Base-by-base conservation (phyloP, 2,329 filamentous ascomycete genomes). In the Clonostachys rhizophaga region DNA sequence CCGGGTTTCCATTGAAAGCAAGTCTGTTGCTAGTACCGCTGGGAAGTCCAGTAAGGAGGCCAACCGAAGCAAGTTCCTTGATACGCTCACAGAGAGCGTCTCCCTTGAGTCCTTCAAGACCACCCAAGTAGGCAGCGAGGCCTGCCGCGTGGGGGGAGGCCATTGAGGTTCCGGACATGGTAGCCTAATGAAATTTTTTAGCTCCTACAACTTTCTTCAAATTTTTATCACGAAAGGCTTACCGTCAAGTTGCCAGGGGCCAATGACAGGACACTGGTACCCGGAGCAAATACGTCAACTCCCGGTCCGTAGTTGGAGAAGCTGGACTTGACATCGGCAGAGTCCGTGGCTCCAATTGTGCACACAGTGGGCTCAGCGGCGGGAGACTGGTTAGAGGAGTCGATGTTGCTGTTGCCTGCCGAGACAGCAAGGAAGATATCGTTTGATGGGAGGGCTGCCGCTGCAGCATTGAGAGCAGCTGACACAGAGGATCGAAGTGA, bases 21-120 rank as follows among this genome's bases (percentile, higher is more conserved):
- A 68, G 58, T 45, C 54, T 53, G 55, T 68, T 67, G 44, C 55
- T 54, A 12, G 63, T 68, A 18, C 56, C 52, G 37, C 55, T 54
- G 11, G 63, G 65, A 8, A 67, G 49, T 33, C 54, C 48, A n/a
- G 58, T 56, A 49, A 76, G 58, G 46, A 64, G 61, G 40, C 6
- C 40, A 13, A 18, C 17, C 12, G 40, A 18, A 13, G 40, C 83
- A 0, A 83, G 83, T 1, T 84, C 81, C 2, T 83, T 83, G 4
- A 85, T 86, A 46, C 83, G 81, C 0, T 83, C 83, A 0, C 77
- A 76, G 34, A 64, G 68, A 73, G 7, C 74, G 74, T 1, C 55
- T 86, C 34, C 64, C 71, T 18, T 81, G 40, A 42, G 18, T 17
- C 40, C 40, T 24, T 42, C 34, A 20, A 40, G 34, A 20, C 35